These are phyloP conservation scores for Penicillium bovifimosum DNA, from an alignment of 495 filamentous ascomycete species.

Conservation along the genomic window DNA sequence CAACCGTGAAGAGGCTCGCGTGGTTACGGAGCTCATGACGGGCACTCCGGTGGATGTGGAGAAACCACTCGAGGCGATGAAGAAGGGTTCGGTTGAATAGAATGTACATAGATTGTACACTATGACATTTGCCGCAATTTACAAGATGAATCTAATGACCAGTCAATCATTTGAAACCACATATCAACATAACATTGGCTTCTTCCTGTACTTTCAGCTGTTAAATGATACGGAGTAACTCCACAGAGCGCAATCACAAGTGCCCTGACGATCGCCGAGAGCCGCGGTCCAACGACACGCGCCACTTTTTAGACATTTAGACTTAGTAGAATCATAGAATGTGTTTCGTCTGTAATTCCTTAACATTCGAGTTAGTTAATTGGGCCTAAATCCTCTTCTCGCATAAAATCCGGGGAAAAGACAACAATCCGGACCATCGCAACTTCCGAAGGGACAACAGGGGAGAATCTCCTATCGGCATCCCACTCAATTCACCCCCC, in stretches of 20 bases:
- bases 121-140: neutral
- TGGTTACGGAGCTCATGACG: constrained; percentile 29
- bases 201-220: too few relatives aligned
- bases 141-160: too few relatives aligned
- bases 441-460: neutral
- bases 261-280: constrained; percentile 31
- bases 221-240: too few relatives aligned
- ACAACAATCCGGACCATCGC: neutral
- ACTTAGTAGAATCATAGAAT: too few relatives aligned
- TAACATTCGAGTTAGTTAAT: neutral
- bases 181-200: too few relatives aligned
- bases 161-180: too few relatives aligned
- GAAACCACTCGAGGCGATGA: constrained; percentile 15
- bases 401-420: neutral
- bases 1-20: constrained; percentile 30
- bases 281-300: constrained; percentile 33
- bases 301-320: constrained; percentile 12
- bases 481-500: neutral
- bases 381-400: neutral
- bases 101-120: constrained; percentile 2
- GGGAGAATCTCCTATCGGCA: neutral
- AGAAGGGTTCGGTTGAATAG: constrained; percentile 10
- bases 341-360: neutral
- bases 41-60: constrained; percentile 28
- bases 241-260: constrained; percentile 26